Base-by-base conservation (phyloP, 2,329 filamentous ascomycete genomes). In the Pseudopithomyces maydicus region DNA sequence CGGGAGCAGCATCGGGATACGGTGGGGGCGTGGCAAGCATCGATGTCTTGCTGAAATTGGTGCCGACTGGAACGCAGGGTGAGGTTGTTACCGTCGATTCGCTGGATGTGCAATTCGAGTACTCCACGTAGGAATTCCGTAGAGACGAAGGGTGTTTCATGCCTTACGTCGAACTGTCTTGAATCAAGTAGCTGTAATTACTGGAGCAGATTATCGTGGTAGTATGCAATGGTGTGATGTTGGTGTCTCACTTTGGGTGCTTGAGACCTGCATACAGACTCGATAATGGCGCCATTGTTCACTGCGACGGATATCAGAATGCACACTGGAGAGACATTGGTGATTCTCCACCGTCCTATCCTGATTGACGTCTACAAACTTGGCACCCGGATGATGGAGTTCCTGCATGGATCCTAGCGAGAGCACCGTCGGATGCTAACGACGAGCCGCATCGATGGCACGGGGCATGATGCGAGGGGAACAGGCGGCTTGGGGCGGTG, bases 11-110 rank as follows among this genome's bases (percentile, higher is more conserved):
- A 29, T 61, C 58, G 11, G 52, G 41, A 11, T 42, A 45, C 32
- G 55, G 58, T 8, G 58, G 58, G 8, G 58, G 58, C 6, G 52
- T 61, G 10, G 48, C 55, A 23, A 52, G 39, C 5, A 53, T 61
- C 10, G 55, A 61, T 43, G 35, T 55, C 10, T 32, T 45, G 33
- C 29, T 59, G 29, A 53, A 12, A 8, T 22, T 54, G 17, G 32
- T 20, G 6, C 23, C 39, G 11, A 45, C n/a, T 11, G 35, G 22
- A 10, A 17, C 33, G 19, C 43, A 45, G 15, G n/a, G 10, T 33
- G 38, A 14, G 20, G n/a, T 39, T n/a, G 43, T 58, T n/a, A 46
- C 56, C 3, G 20, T 58, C 14, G 56, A 58, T 23, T 46, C 43
- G 4, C 14, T 56, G 15, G 54, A 59, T 26, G 45, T 57, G 38